These are phyloP conservation scores for Moniliophthora roreri DNA, from an alignment of 1,284 basidiomycete genomes.

Conservation along the genomic window DNA sequence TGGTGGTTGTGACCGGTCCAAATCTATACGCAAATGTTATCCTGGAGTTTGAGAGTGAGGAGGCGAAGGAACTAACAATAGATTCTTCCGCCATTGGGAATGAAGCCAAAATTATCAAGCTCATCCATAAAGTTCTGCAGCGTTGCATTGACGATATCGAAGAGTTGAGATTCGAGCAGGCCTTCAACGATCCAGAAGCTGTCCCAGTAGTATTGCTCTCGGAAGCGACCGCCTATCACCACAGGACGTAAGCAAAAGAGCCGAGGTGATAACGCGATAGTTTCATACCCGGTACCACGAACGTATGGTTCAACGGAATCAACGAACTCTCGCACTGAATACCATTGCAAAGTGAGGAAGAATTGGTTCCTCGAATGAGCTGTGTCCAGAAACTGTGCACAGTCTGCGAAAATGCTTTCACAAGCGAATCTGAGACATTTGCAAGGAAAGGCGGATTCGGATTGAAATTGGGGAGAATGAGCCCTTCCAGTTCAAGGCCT, in stretches of 20 bases:
- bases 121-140: slow-evolving; percentile 94
- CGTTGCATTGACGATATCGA: slow-evolving; percentile 71
- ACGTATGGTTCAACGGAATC: slow-evolving; percentile 88
- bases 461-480: slow-evolving; percentile 63
- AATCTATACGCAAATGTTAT: slow-evolving; percentile 58
- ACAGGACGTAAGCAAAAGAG: background rate
- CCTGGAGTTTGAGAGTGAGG: too few relatives aligned
- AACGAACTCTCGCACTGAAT: slow-evolving; percentile 76
- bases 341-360: slow-evolving; percentile 62
- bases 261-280: slow-evolving; percentile 12
- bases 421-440: slow-evolving; percentile 71
- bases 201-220: slow-evolving; percentile 77
- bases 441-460: slow-evolving; percentile 67
- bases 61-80: slow-evolving; percentile 57
- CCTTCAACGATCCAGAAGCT: slow-evolving; percentile 88
- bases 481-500: slow-evolving; percentile 77
- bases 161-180: slow-evolving; percentile 76
- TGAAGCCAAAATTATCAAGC: slow-evolving; percentile 78
- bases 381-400: slow-evolving; percentile 85
- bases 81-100: slow-evolving; percentile 89
- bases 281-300: slow-evolving; percentile 80
- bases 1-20: slow-evolving; percentile 90
- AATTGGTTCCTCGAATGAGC: slow-evolving; percentile 76
- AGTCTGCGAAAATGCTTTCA: slow-evolving; percentile 71
- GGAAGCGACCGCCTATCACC: slow-evolving; percentile 43